Percentiles rank a stretch among this genome's conserved stretches.
Conservation (phyloP, 208 protist genomes). For the Trypanosoma congolense region DNA sequence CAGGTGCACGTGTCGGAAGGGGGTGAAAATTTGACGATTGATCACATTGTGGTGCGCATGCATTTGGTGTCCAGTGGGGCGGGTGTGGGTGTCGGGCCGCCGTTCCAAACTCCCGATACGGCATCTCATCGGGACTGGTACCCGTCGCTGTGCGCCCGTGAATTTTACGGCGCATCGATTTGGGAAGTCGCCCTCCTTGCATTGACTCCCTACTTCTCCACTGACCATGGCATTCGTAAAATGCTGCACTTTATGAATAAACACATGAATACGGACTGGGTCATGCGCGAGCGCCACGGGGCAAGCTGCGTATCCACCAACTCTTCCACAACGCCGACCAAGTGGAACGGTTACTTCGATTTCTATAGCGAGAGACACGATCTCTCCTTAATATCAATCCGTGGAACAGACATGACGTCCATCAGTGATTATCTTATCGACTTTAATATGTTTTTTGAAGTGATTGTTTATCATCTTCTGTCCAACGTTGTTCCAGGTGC, state of each 20-base stretch:
- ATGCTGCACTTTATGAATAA: constrained; percentile 66
- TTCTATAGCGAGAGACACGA: constrained; percentile 60
- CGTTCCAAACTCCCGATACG: constrained; percentile 15
- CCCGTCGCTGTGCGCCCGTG: constrained; percentile 59
- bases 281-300: constrained; percentile 47
- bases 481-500: constrained; percentile 56
- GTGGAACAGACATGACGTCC: constrained; percentile 71
- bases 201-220: constrained; percentile 56
- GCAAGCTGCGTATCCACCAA: constrained; percentile 28
- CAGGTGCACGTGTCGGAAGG: constrained; percentile 33
- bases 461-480: constrained; percentile 66
- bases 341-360: constrained; percentile 66
- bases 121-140: constrained; percentile 56
- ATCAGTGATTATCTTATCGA: constrained; percentile 73
- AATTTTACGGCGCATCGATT: constrained; percentile 54
- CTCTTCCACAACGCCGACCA: constrained; percentile 47
- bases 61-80: constrained; percentile 40
- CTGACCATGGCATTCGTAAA: constrained; percentile 40
- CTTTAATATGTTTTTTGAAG: constrained; percentile 75
- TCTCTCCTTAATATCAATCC: constrained; percentile 56
- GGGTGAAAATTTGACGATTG: constrained; percentile 44
- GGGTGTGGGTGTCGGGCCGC: constrained; percentile 2
- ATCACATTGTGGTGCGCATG: constrained; percentile 80
- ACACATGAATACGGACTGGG: constrained; percentile 63
- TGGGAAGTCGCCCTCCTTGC: constrained; percentile 70